Percentiles rank a stretch among this genome's conserved stretches.
Evolutionary conservation across 1,284 basidiomycete species (phyloP).

Genomic region (Leccinum pachyderme): DNA sequence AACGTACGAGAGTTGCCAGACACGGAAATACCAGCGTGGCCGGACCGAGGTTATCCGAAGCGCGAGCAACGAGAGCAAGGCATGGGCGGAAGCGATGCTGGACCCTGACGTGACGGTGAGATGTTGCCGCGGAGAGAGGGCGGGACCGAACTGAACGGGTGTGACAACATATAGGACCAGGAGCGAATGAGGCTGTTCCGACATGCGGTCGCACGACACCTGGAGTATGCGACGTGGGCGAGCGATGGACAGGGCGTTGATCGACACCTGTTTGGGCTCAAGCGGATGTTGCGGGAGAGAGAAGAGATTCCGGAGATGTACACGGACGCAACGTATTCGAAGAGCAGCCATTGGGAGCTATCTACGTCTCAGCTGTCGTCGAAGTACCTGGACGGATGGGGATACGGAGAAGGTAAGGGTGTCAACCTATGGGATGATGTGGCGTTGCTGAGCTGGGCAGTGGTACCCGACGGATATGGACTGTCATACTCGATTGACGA

Average conservation of each 20-base stretch:
- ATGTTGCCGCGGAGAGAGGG: constrained; percentile 1
- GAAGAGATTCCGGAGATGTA: constrained; percentile 82
- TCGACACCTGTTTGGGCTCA: constrained; percentile 92
- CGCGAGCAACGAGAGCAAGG: constrained; percentile 80
- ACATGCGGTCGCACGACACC: constrained; percentile 77
- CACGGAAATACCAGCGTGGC: constrained; percentile 88
- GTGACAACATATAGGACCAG: constrained; percentile 44
- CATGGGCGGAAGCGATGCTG: constrained; percentile 89
- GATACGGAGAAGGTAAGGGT: constrained; percentile 86
- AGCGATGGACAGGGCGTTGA: constrained; percentile 96
- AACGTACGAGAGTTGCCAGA: constrained; percentile 95
- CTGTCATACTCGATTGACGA: constrained; percentile 91
- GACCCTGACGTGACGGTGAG: constrained; percentile 54
- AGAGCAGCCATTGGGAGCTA: constrained; percentile 87
- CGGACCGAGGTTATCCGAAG: constrained; percentile 94
- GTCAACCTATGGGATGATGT: not conserved
- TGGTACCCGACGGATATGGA: constrained; percentile 92
- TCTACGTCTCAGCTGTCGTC: constrained; percentile 88
- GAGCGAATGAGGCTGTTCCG: constrained; percentile 74
- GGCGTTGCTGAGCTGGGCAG: constrained; percentile 28
- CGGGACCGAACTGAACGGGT: constrained; percentile 3
- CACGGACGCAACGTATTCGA: constrained; percentile 70
- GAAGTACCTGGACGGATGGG: constrained; percentile 90
- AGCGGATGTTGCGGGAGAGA: constrained; percentile 75
- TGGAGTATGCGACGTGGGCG: constrained; percentile 87